Evolutionary conservation across 495 filamentous ascomycete genomes (phyloP).

Genomic region (Lasiosphaeria hispida): DNA sequence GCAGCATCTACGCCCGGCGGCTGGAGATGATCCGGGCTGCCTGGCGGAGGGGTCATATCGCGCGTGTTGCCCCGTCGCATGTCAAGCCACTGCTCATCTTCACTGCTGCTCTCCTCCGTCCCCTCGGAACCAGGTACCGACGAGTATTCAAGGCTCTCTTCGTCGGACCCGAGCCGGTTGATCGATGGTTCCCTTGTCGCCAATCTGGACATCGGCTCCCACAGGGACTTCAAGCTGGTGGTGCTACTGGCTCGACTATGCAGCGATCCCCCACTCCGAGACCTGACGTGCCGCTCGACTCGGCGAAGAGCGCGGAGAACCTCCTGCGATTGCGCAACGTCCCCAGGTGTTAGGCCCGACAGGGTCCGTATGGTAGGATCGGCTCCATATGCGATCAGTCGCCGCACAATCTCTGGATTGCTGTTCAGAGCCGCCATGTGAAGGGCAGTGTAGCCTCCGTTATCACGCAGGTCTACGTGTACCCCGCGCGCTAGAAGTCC

Average conservation of each 20-base stretch:
- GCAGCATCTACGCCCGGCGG: slow-evolving; percentile 30
- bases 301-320: slow-evolving; percentile 51
- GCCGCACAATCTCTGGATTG: slow-evolving; percentile 70
- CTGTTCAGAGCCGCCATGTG: slow-evolving; percentile 79
- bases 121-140: slow-evolving; percentile 32
- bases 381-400: slow-evolving; percentile 69
- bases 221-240: slow-evolving; percentile 61
- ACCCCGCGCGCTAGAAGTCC: slow-evolving; percentile 79
- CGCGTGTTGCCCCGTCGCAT: slow-evolving; percentile 32
- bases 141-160: slow-evolving; percentile 46
- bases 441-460: slow-evolving; percentile 78
- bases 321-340: slow-evolving; percentile 65
- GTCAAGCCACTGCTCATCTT: slow-evolving; percentile 35
- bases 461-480: slow-evolving; percentile 70
- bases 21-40: slow-evolving; percentile 27
- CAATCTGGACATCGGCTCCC: slow-evolving; percentile 48
- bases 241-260: slow-evolving; percentile 64
- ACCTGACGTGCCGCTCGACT: slow-evolving; percentile 58
- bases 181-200: slow-evolving; percentile 37
- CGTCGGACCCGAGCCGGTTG: slow-evolving; percentile 32
- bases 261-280: slow-evolving; percentile 44
- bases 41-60: slow-evolving; percentile 5
- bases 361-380: slow-evolving; percentile 68
- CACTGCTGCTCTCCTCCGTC: slow-evolving; percentile 31
- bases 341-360: slow-evolving; percentile 67